Conservation (phyloP, 2,329 filamentous ascomycete genomes). For the Aspergillus versicolor region DNA sequence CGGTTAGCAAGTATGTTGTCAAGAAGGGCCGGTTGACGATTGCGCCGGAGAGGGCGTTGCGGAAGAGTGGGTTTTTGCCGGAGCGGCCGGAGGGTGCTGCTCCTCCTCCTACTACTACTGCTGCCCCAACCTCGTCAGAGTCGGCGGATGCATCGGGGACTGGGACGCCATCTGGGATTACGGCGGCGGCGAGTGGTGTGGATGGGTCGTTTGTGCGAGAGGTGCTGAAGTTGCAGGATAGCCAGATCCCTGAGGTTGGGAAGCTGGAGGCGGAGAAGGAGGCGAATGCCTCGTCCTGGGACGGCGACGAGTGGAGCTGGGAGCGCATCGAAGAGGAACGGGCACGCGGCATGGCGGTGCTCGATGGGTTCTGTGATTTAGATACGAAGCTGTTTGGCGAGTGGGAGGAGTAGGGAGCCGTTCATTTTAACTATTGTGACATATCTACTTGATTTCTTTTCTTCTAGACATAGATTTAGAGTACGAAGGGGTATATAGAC, state of each 20-base stretch:
- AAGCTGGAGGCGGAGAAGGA: constrained; percentile 32
- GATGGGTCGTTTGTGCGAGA: constrained; percentile 37
- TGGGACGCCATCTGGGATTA: constrained; percentile 34
- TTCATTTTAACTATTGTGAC: not conserved
- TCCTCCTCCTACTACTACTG: not conserved
- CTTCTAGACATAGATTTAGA: not conserved
- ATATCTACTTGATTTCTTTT: not conserved
- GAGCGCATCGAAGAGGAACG: constrained; percentile 60
- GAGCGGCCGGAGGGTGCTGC: constrained; percentile 47
- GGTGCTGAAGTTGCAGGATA: constrained; percentile 21
- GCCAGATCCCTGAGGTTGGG: constrained; percentile 23
- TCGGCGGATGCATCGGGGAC: constrained; percentile 29
- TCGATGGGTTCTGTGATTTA: constrained; percentile 55
- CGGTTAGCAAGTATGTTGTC: constrained; percentile 77
- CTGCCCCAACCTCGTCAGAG: constrained; percentile 7
- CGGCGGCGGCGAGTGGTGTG: constrained; percentile 29
- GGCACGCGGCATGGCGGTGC: constrained; percentile 53
- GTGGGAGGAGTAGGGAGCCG: constrained; percentile 27
- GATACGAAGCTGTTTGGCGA: constrained; percentile 54
- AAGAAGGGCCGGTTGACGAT: constrained; percentile 82
- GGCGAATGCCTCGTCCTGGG: constrained; percentile 32
- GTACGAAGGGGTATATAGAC: not conserved
- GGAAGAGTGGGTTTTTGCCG: constrained; percentile 71
- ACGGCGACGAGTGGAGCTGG: constrained; percentile 56
- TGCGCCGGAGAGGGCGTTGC: constrained; percentile 73